Conservation (phyloP, 176 grass and related monocot genomes). For the Oryza nivara region DNA sequence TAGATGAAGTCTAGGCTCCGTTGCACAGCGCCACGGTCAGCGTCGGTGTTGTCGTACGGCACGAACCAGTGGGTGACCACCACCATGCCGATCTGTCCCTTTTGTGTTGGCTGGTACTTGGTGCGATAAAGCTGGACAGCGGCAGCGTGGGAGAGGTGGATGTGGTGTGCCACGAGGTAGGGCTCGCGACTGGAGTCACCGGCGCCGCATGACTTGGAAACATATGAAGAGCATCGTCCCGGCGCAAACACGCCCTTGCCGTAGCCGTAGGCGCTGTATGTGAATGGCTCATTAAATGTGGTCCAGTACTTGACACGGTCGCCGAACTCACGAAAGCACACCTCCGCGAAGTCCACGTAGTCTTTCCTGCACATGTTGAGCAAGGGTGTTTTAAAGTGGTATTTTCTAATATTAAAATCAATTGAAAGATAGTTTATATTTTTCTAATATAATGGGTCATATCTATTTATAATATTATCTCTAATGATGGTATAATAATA, state of each 20-base stretch:
- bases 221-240: conserved; percentile 40
- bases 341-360: conserved; percentile 55
- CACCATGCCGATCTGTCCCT: conserved; percentile 62
- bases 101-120: conserved; percentile 52
- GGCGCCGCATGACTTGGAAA: conserved; percentile 11
- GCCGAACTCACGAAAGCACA: conserved; percentile 67
- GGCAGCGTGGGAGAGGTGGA: conserved; percentile 51
- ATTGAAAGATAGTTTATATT: too few species aligned
- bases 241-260: conserved; percentile 43
- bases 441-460: too few species aligned
- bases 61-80: conserved; percentile 50
- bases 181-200: conserved; percentile 63
- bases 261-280: conserved; percentile 45
- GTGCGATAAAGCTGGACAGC: conserved; percentile 50
- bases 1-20: conserved; percentile 65
- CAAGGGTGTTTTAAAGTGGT: too few species aligned
- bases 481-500: too few species aligned
- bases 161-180: conserved; percentile 54
- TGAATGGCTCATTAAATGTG: conserved; percentile 45
- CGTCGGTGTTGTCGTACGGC: conserved; percentile 20
- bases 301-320: conserved; percentile 77
- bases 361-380: conserved; percentile 46
- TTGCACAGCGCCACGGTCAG: conserved; percentile 36
- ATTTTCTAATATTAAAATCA: too few species aligned
- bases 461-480: too few species aligned